phyloP scores from a whole-genome alignment of 2,329 filamentous ascomycete species.

The Sclerotinia trifoliorum region DNA sequence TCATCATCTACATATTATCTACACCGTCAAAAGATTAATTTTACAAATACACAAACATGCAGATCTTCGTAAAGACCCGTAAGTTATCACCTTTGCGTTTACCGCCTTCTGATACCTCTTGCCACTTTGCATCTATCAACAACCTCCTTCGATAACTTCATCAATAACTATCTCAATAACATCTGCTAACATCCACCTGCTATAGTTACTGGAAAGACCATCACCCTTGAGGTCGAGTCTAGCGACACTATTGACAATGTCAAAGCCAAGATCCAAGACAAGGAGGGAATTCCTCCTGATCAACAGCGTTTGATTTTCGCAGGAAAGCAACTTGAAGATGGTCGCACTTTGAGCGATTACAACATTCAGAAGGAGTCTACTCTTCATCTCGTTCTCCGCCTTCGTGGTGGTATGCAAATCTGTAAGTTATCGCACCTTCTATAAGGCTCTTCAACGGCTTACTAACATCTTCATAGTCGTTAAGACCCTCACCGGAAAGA shows the following conservation, averaged over 20 bases:
- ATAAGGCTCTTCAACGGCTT: constrained; percentile 53
- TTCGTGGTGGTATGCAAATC: constrained; percentile 87
- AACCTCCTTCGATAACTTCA: constrained; percentile 48
- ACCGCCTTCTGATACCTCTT: constrained; percentile 29
- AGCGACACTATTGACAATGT: constrained; percentile 99
- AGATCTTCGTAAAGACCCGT: constrained; percentile 98
- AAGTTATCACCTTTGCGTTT: constrained; percentile 47
- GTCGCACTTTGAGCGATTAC: constrained; percentile 86
- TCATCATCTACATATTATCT: constrained; percentile 22
- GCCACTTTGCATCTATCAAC: constrained; percentile 47
- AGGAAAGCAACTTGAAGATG: constrained; percentile 94
- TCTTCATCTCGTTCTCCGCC: constrained; percentile 80
- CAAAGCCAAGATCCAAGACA: constrained; percentile 96
- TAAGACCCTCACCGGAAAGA: constrained; percentile 88
- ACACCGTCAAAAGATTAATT: constrained; percentile 22
- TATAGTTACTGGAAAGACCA: constrained; percentile 87
- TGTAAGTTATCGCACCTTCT: constrained; percentile 50
- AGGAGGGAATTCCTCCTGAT: constrained; percentile 94
- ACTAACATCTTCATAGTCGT: constrained; percentile 54
- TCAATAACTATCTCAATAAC: constrained; percentile 46
- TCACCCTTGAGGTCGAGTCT: constrained; percentile 99
- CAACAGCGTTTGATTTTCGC: constrained; percentile 96
- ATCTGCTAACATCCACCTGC: constrained; percentile 65
- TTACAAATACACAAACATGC: constrained; percentile 57
- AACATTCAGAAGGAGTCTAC: constrained; percentile 95